Percentiles rank a stretch among this genome's conserved stretches.
phyloP scores from a whole-genome alignment of 2,329 filamentous ascomycete genomes.

The Aureobasidium sp. region DNA sequence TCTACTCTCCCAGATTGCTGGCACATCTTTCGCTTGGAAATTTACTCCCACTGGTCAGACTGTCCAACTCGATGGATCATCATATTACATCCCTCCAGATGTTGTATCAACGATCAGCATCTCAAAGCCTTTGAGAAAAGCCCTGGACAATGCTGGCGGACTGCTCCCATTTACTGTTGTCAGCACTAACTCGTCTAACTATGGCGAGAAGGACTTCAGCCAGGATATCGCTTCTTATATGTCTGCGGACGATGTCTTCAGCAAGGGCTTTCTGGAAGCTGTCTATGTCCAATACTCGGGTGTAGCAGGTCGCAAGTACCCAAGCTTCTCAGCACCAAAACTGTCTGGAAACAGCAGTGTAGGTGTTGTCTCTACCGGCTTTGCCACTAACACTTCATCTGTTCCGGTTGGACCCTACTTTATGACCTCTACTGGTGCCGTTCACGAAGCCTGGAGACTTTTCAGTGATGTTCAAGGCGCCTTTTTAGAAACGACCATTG shows the following conservation, averaged over 20 bases:
- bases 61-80: slow-evolving; percentile 29
- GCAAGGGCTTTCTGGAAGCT: slow-evolving; percentile 29
- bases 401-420: slow-evolving; percentile 44
- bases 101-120: slow-evolving; percentile 26
- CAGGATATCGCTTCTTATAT: slow-evolving; percentile 23
- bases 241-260: slow-evolving; percentile 33
- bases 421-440: slow-evolving; percentile 34
- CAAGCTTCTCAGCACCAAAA: slow-evolving; percentile 9
- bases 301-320: background rate
- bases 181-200: slow-evolving; percentile 18
- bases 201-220: slow-evolving; percentile 18
- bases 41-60: slow-evolving; percentile 31
- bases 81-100: slow-evolving; percentile 33
- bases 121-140: slow-evolving; percentile 15
- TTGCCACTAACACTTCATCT: slow-evolving; percentile 13
- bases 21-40: background rate
- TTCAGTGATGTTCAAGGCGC: slow-evolving; percentile 42
- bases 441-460: slow-evolving; percentile 41
- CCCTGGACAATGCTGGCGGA: slow-evolving; percentile 16
- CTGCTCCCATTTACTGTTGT: slow-evolving; percentile 34
- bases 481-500: slow-evolving; percentile 40
- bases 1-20: background rate
- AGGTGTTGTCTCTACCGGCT: slow-evolving; percentile 14
- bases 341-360: slow-evolving; percentile 3
- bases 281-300: slow-evolving; percentile 14